These are phyloP conservation scores for Cymbidium sinense DNA, from an alignment of 106 monocot genomes.

Conservation along the genomic window DNA sequence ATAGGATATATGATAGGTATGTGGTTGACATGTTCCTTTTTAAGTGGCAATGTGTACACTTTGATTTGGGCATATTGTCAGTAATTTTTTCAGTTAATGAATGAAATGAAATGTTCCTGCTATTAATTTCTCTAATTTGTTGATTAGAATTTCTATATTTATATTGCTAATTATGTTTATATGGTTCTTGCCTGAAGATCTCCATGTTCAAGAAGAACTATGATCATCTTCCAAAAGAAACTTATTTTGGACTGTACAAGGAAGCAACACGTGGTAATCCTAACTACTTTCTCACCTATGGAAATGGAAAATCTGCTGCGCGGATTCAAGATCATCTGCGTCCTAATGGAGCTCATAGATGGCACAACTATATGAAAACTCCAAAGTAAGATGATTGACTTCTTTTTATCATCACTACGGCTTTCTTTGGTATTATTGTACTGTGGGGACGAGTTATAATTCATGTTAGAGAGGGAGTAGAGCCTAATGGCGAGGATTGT, in stretches of 20 bases:
- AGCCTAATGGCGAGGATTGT: no score
- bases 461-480: no score
- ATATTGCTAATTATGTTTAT: neutral
- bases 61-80: conserved; percentile 1
- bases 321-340: conserved; percentile 74
- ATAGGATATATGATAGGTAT: neutral
- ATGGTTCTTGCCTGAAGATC: conserved; percentile 31
- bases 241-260: conserved; percentile 86
- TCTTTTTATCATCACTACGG: neutral
- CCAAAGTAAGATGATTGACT: conserved; percentile 54
- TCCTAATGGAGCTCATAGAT: conserved; percentile 67
- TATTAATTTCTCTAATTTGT: neutral
- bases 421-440: neutral
- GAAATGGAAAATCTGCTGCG: conserved; percentile 91
- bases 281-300: conserved; percentile 89
- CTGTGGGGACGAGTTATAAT: neutral
- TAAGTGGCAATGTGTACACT: neutral
- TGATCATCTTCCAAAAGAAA: conserved; percentile 90
- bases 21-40: neutral
- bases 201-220: conserved; percentile 95
- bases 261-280: conserved; percentile 95
- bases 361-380: conserved; percentile 88
- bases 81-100: neutral
- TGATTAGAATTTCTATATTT: neutral
- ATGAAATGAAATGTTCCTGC: neutral